Base-by-base conservation (phyloP, 495 filamentous ascomycete species). In the Aspergillus carlsbadensis region DNA sequence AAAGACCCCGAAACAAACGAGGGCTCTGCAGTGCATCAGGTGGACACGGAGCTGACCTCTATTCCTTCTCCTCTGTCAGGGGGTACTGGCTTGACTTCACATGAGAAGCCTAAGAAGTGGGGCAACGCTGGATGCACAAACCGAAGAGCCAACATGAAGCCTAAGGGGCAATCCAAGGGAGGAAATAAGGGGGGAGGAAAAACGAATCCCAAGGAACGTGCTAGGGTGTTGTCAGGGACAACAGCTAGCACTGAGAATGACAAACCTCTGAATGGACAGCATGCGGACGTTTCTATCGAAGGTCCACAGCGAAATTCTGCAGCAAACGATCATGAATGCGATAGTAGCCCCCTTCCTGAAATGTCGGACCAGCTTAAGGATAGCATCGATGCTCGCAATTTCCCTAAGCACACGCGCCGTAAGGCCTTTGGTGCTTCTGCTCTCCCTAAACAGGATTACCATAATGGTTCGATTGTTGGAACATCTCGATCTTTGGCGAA, bases 1-100 rank as follows among this genome's bases (percentile, higher is more conserved):
- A 68, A 75, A 55, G 70, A 67, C 26, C 50, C 73, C 15, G 60
- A 67, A n/a, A 63, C 63, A 13, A 72, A 65, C 40, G 62, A 68
- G 14, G 63, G 61, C 5, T 63, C 65, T 22, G 31, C 62, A 10
- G 44, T 42, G 40, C n/a, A 1, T 17, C 21, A 22, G 13, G 43
- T 29, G 20, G 41, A 52, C 22, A 20, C 24, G 10, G 58, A 54
- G 37, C 18, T 50, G 39, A 59, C 61, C 0, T 57, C 62, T 26
- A 37, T 64, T 10, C 57, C 62, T 15, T 64, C 64, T n/a, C 62
- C 66, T 22, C 42, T 33, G 1, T 44, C 65, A 8, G 56, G 51
- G 20, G 47, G 48, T 11, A 40, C 40, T n/a, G 20, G 43, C 3
- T 52, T n/a, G 26, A 13, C 17, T 18, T 29, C 47, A 10, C 24